Percentiles rank a stretch among this genome's conserved stretches.
phyloP scores from a whole-genome alignment of 208 protist species.

The Wallacemonas sp. region DNA sequence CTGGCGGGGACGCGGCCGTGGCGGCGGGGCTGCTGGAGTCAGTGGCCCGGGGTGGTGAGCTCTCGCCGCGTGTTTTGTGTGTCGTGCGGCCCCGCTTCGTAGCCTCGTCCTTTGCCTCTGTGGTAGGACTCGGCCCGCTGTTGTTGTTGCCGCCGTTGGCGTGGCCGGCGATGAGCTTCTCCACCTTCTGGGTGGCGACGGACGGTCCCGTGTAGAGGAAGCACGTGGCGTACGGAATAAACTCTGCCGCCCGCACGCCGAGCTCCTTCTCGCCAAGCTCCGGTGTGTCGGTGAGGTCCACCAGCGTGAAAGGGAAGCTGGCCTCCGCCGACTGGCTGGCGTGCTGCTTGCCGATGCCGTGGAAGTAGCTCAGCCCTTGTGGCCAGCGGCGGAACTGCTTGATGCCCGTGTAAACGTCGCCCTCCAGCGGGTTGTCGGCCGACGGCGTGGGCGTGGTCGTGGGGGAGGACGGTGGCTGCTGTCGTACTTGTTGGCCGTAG shows the following conservation, averaged over 20 bases:
- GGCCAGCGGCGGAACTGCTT: conserved; percentile 63
- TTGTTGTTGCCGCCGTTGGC: not conserved
- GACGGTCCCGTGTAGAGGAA: conserved; percentile 74
- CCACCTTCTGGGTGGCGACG: conserved; percentile 53
- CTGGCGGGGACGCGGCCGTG: not conserved
- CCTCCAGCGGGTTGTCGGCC: not conserved
- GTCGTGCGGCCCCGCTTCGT: not conserved
- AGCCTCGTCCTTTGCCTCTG: not conserved
- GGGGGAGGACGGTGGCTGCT: not conserved
- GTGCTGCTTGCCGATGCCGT: conserved; percentile 70
- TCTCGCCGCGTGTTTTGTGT: not conserved
- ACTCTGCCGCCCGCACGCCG: conserved; percentile 53
- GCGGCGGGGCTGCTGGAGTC: not conserved
- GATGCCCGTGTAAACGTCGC: conserved; percentile 42
- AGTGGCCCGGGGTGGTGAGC: not conserved
- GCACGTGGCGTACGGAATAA: conserved; percentile 76
- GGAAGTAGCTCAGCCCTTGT: conserved; percentile 51
- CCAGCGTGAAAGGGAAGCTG: conserved; percentile 77
- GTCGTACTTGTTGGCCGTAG: conserved; percentile 26
- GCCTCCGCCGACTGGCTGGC: conserved; percentile 36
- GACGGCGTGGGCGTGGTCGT: not conserved
- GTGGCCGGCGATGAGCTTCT: conserved; percentile 18
- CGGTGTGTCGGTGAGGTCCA: conserved; percentile 47
- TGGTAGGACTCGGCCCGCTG: not conserved
- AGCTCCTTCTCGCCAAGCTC: conserved; percentile 61